Percentiles rank a stretch among this genome's conserved stretches.
Evolutionary conservation across 352 stramenopile species (phyloP).

Genomic region (Phytophthora melonis): DNA sequence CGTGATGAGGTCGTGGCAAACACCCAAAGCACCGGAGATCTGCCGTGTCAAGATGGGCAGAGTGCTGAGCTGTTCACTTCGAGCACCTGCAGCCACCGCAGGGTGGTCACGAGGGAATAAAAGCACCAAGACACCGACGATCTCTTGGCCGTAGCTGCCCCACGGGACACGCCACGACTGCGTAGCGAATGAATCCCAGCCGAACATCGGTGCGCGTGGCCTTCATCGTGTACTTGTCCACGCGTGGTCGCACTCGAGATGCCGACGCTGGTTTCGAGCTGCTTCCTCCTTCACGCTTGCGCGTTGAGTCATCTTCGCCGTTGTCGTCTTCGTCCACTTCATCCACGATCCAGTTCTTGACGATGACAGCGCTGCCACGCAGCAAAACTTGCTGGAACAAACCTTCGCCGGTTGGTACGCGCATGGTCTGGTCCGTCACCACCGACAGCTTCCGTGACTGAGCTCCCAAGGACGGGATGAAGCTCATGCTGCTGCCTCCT

Average conservation of each 20-base stretch:
- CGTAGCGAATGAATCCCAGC: conserved; percentile 65
- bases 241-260: conserved; percentile 4
- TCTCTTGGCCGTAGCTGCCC: conserved; percentile 65
- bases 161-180: conserved; percentile 74
- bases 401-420: conserved; percentile 56
- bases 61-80: conserved; percentile 59
- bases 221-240: conserved; percentile 51
- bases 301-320: conserved; percentile 7
- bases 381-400: conserved; percentile 69
- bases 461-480: conserved; percentile 40
- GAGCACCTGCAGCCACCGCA: conserved; percentile 27
- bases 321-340: conserved; percentile 26
- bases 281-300: neutral
- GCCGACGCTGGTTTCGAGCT: conserved; percentile 12
- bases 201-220: conserved; percentile 49
- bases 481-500: conserved; percentile 29
- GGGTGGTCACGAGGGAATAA: conserved; percentile 53
- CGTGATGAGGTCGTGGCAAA: conserved; percentile 65
- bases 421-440: conserved; percentile 66
- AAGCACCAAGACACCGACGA: conserved; percentile 75
- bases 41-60: conserved; percentile 70
- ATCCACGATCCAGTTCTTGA: conserved; percentile 59
- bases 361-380: conserved; percentile 54
- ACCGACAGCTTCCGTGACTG: conserved; percentile 68
- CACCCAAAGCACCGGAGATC: conserved; percentile 76